phyloP scores from a whole-genome alignment of 345 rosid genomes.

The Aethionema arabicum region DNA sequence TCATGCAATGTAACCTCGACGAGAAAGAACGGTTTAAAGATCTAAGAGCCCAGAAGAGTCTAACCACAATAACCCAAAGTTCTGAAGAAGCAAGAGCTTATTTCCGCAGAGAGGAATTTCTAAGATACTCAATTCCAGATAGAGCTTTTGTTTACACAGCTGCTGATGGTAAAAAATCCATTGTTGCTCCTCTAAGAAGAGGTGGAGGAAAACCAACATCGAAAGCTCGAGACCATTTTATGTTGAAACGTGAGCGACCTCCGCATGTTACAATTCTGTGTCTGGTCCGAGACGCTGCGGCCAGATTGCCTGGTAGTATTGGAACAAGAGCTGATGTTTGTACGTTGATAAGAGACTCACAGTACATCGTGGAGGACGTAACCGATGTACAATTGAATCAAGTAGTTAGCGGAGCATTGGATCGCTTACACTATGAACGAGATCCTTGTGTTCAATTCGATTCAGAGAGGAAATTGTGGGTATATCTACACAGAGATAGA shows the following conservation, averaged over 20 bases:
- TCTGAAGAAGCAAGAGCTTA: slow-evolving; percentile 85
- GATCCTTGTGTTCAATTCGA: slow-evolving; percentile 99
- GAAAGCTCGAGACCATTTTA: slow-evolving; percentile 97
- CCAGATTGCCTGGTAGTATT: slow-evolving; percentile 96
- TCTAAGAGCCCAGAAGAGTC: slow-evolving; percentile 98
- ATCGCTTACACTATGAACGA: slow-evolving; percentile 96
- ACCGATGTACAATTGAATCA: slow-evolving; percentile 91
- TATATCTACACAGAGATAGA: slow-evolving; percentile 88
- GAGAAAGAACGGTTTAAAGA: slow-evolving; percentile 98
- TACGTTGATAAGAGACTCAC: slow-evolving; percentile 92
- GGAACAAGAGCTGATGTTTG: slow-evolving; percentile 99
- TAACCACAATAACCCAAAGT: slow-evolving; percentile 77
- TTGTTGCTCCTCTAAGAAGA: slow-evolving; percentile 98
- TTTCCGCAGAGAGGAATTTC: slow-evolving; percentile 85
- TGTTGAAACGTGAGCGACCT: slow-evolving; percentile 98
- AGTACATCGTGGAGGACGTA: slow-evolving; percentile 88
- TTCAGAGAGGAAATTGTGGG: slow-evolving; percentile 95
- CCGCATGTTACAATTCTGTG: slow-evolving; percentile 98
- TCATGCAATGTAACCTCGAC: slow-evolving; percentile 79
- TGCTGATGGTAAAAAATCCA: slow-evolving; percentile 95
- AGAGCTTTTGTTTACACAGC: slow-evolving; percentile 97
- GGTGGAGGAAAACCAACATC: slow-evolving; percentile 99
- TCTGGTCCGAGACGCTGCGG: slow-evolving; percentile 97
- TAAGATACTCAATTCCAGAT: slow-evolving; percentile 96
- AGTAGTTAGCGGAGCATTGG: slow-evolving; percentile 98